Conservation (phyloP, 139 green algal genomes). For the Volvox reticuliferus region DNA sequence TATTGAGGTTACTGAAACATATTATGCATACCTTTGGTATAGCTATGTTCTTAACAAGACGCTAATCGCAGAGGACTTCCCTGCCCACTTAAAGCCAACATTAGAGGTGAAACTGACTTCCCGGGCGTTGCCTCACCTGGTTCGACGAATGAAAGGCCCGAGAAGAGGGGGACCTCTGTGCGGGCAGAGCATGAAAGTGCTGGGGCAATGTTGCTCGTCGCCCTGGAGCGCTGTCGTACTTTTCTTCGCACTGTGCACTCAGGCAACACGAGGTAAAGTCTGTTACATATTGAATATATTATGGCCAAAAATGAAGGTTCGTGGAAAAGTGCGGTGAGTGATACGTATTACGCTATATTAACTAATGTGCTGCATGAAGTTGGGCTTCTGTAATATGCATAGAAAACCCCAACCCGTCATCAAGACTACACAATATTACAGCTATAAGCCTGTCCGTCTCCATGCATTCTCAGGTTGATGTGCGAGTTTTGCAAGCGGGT, state of each 20-base stretch:
- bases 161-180: conserved; percentile 14
- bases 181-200: not conserved
- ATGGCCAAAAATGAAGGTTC: conserved; percentile 34
- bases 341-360: too few species aligned
- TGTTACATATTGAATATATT: not conserved
- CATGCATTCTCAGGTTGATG: not conserved
- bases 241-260: too few species aligned
- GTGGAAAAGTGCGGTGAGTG: conserved; percentile 32
- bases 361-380: not conserved
- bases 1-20: too few species aligned
- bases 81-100: not conserved
- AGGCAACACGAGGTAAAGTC: too few species aligned
- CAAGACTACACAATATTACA: not conserved
- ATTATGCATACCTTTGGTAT: too few species aligned
- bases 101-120: not conserved
- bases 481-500: conserved; percentile 39
- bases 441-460: not conserved
- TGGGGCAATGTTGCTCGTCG: not conserved
- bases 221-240: not conserved
- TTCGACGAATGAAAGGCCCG: conserved; percentile 11
- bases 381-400: not conserved
- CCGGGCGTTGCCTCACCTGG: conserved; percentile 18
- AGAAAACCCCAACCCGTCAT: too few species aligned
- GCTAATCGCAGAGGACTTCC: not conserved
- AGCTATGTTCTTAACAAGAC: too few species aligned